A percentile compares a stretch with the other conserved stretches of the same genome.
Evolutionary conservation across 75 land plant species (phyloP).

Genomic region (Selaginella moellendorffii): DNA sequence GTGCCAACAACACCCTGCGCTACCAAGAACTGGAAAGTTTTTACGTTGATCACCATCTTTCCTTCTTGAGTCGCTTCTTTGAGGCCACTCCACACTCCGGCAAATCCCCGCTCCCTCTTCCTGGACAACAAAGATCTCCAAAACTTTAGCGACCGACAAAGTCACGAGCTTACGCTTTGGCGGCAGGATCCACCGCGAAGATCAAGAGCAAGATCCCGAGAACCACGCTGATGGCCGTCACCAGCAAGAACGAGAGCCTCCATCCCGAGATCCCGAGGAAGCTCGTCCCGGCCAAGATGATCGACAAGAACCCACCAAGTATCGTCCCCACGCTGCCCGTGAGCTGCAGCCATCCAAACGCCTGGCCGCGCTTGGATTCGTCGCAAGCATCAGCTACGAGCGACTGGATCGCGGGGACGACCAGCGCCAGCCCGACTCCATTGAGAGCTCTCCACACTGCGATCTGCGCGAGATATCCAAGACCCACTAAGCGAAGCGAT

Average conservation of each 20-base stretch:
- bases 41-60: slow-evolving; percentile 6
- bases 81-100: not conserved
- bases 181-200: slow-evolving; percentile 48
- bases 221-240: slow-evolving; percentile 42
- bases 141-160: not conserved
- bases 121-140: not conserved
- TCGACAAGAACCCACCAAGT: slow-evolving; percentile 47
- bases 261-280: slow-evolving; percentile 62
- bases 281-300: slow-evolving; percentile 41
- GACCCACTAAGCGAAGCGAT: not conserved
- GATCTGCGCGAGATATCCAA: slow-evolving; percentile 22
- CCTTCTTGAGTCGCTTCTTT: not conserved
- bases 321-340: slow-evolving; percentile 56
- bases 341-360: slow-evolving; percentile 69
- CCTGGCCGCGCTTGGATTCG: slow-evolving; percentile 55
- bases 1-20: slow-evolving; percentile 22
- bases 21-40: slow-evolving; percentile 18
- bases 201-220: slow-evolving; percentile 40
- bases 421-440: slow-evolving; percentile 76
- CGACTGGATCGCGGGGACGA: slow-evolving; percentile 67
- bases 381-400: slow-evolving; percentile 70
- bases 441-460: slow-evolving; percentile 70
- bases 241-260: slow-evolving; percentile 63
- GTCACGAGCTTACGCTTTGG: not conserved
- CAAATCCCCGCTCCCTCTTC: not conserved